phyloP scores from a whole-genome alignment of 2,329 filamentous ascomycete genomes.

The Fusarium penzigii region DNA sequence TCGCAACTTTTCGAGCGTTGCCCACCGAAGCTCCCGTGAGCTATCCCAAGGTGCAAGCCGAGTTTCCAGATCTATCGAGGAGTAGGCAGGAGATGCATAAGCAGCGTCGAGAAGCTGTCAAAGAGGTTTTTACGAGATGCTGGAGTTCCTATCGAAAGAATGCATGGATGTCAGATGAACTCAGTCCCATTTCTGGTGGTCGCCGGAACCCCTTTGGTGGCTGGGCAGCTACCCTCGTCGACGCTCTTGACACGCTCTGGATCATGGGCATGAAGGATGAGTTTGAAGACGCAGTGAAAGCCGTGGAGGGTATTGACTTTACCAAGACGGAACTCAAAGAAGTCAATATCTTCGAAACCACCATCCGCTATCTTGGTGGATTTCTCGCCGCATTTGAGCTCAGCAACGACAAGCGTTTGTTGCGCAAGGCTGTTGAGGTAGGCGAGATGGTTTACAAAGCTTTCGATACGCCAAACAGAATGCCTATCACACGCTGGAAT shows the following conservation, averaged over 20 bases:
- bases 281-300: conserved; percentile 63
- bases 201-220: conserved; percentile 62
- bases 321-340: conserved; percentile 45
- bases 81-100: conserved; percentile 32
- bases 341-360: conserved; percentile 71
- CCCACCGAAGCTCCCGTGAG: conserved; percentile 30
- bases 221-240: conserved; percentile 69
- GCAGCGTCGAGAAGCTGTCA: conserved; percentile 41
- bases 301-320: conserved; percentile 62
- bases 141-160: conserved; percentile 62
- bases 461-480: conserved; percentile 68
- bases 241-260: conserved; percentile 70
- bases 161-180: conserved; percentile 66
- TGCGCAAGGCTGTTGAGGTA: conserved; percentile 64
- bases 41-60: conserved; percentile 37
- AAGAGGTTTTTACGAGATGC: conserved; percentile 38
- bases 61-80: conserved; percentile 31
- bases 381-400: conserved; percentile 70
- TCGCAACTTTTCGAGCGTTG: conserved; percentile 29
- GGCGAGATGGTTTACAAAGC: conserved; percentile 65
- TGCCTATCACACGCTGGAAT: conserved; percentile 56
- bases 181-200: conserved; percentile 56
- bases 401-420: conserved; percentile 55
- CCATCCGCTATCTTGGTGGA: conserved; percentile 70
- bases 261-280: conserved; percentile 68